These are phyloP conservation scores for Chytriomyces confervae DNA, from an alignment of 192 early-diverging fungal species.

Conservation along the genomic window DNA sequence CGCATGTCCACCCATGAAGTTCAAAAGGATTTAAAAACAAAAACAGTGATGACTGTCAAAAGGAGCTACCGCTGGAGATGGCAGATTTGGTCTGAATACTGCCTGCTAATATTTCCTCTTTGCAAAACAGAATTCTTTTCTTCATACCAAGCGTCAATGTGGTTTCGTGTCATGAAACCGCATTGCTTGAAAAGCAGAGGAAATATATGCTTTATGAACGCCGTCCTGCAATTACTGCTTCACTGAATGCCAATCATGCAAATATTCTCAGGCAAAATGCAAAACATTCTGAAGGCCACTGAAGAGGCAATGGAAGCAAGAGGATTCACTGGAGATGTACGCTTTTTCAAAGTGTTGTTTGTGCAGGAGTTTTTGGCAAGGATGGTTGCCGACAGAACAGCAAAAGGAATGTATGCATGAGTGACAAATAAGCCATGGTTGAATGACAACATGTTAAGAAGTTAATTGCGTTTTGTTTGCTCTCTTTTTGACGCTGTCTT, in stretches of 20 bases:
- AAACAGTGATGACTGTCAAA: too few species aligned
- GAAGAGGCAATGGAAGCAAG: not conserved
- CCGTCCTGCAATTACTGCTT: conserved; percentile 88
- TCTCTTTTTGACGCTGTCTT: too few species aligned
- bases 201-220: conserved; percentile 99
- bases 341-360: not conserved
- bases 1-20: too few species aligned
- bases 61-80: too few species aligned
- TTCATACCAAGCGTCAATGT: conserved; percentile 23
- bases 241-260: conserved; percentile 69
- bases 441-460: too few species aligned
- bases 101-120: not conserved
- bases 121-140: conserved; percentile 21
- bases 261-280: too few species aligned
- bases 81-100: too few species aligned
- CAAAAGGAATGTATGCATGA: not conserved
- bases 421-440: too few species aligned
- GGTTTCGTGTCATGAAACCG: conserved; percentile 59
- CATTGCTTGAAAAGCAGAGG: conserved; percentile 94
- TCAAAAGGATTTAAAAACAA: too few species aligned
- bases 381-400: not conserved
- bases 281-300: not conserved
- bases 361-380: not conserved
- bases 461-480: too few species aligned
- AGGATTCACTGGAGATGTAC: not conserved